Evolutionary conservation across 306 rosid genomes (phyloP).

Genomic region (Leucaena leucocephala): DNA sequence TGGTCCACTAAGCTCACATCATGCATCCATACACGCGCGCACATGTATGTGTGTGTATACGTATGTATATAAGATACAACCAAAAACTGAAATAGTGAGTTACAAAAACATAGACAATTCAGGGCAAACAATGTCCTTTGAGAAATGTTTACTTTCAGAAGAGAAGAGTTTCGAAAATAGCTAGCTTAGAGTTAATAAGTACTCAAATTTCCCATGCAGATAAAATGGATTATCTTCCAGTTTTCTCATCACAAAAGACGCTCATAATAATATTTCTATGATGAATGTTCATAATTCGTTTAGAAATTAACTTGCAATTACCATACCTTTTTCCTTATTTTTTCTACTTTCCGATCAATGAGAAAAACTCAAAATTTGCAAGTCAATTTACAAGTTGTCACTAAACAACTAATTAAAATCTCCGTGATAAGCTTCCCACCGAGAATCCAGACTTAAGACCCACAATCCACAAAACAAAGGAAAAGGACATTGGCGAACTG

Average conservation of each 20-base stretch:
- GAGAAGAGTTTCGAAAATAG: neutral
- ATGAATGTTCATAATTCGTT: neutral
- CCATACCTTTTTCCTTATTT: neutral
- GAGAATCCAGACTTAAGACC: neutral
- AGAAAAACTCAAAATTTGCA: neutral
- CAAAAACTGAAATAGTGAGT: neutral
- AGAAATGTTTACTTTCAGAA: neutral
- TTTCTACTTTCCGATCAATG: neutral
- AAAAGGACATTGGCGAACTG: neutral
- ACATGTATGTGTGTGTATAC: neutral
- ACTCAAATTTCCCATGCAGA: neutral
- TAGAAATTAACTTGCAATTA: neutral
- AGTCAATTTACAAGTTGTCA: neutral
- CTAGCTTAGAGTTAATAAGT: neutral
- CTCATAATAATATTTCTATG: neutral
- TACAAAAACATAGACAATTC: neutral
- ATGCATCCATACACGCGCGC: neutral
- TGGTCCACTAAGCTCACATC: constrained; percentile 22
- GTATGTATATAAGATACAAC: neutral
- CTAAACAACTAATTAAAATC: neutral
- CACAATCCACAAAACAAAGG: neutral
- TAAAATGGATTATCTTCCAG: neutral
- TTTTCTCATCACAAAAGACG: neutral
- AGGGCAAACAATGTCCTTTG: neutral
- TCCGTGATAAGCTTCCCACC: neutral